Base-by-base conservation (phyloP, 768 basidiomycete genomes). In the Glaciozyma antarctica region DNA sequence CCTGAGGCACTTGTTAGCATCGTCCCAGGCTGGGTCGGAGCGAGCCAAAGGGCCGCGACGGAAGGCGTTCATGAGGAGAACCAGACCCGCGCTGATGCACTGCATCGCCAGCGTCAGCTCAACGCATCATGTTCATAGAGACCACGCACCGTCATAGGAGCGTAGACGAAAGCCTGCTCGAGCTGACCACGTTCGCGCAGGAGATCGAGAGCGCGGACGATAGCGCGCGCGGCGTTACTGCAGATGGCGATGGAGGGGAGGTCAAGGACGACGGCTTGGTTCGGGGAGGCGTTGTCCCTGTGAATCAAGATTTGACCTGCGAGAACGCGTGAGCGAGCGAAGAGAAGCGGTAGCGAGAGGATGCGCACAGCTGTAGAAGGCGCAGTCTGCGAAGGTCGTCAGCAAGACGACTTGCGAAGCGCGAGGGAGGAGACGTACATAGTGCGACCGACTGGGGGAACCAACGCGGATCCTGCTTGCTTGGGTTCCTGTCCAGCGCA, bases 171-270 rank as follows among this genome's bases (percentile, higher is more conserved):
- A 13, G 22, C 21, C 6, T 41, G 22, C 30, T 61, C 26, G 28
- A 73, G 65, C 17, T 71, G 26, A 6, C 58, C 77, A 10, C 78
- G 75, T 51, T 82, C 68, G 56, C 80, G 77, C 60, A 82, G 80
- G 4, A 83, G 77, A 70, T 89, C 87, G n/a, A 87, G 75, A 41
- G 91, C 81, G 73, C 86, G 87, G 45, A 82, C 83, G 64, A 82
- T 85, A 1, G 87, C 87, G 12, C 88, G 80, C 2, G 90, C 87
- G 0, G 90, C 82, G 66, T 90, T 90, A 24, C 85, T 84, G 75
- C 86, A 88, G 60, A 87, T 88, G 0, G 86, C 85, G 26, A 87
- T 78, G 1, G 85, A 87, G 15, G 86, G 86, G 73, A 85, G 83
- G 19, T 62, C 54, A 32, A 69, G 61, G 1, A 45, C n/a, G 19